Percentiles rank a stretch among this genome's conserved stretches.
phyloP scores from a whole-genome alignment of 208 protist genomes.

The Angomonas ambiguus region DNA sequence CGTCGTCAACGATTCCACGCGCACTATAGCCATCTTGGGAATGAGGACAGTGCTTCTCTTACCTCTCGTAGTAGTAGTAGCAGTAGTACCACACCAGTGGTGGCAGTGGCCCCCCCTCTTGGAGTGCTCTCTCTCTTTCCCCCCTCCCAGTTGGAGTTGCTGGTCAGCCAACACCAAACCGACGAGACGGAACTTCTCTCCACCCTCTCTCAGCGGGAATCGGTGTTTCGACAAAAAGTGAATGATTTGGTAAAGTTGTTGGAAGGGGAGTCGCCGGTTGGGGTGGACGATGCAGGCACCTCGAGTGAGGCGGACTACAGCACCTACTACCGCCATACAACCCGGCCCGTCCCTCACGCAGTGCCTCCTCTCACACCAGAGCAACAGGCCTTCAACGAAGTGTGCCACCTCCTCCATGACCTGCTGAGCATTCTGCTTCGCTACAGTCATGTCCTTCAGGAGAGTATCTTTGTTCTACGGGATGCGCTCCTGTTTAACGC shows the following conservation, averaged over 20 bases:
- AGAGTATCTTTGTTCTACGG: conserved; percentile 41
- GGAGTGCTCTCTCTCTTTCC: conserved; percentile 51
- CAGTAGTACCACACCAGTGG: not conserved
- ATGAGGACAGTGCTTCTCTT: too few species aligned
- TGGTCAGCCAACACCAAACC: conserved; percentile 33
- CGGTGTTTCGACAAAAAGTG: not conserved
- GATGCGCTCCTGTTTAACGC: conserved; percentile 17
- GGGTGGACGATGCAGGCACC: not conserved
- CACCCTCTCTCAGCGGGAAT: not conserved
- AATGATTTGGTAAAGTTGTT: not conserved
- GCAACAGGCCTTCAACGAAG: not conserved
- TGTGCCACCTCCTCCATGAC: conserved; percentile 32
- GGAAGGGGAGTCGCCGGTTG: not conserved
- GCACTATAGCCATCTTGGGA: too few species aligned
- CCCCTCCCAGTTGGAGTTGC: conserved; percentile 25
- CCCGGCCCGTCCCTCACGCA: too few species aligned
- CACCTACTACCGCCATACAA: not conserved
- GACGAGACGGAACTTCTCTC: not conserved
- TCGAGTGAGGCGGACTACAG: not conserved
- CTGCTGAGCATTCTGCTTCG: conserved; percentile 37
- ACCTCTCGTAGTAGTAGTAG: too few species aligned
- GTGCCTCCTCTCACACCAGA: not conserved
- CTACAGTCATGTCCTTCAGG: conserved; percentile 60
- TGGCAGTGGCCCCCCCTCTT: conserved; percentile 36
- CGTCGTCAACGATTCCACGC: conserved; percentile 19